Evolutionary conservation across 805 yeast genomes (phyloP), one percentile per base, ranked within the genome.

Genomic region (Ogataea minuta): DNA sequence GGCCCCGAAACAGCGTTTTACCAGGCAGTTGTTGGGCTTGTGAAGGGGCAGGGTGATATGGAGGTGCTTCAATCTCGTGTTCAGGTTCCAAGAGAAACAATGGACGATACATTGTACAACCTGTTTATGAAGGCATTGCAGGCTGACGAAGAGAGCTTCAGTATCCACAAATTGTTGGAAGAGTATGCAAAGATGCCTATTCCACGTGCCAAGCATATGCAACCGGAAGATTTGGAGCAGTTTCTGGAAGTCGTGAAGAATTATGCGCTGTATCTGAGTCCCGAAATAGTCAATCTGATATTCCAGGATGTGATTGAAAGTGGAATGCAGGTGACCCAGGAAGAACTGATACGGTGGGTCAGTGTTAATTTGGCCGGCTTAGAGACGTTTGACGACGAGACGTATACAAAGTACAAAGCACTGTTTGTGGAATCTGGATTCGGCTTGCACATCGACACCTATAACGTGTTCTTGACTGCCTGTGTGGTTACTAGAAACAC

Each of bases 261-360:
- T 3, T 43, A 50, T 17, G 24, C 39, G 14, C 39, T 44, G 19
- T 33, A 36, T 11, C 11, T 47, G n/a, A 50, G 44, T 9, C 30
- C 48, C 1, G 36, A 33, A 6, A 14, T 28, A 8, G 39, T 50
- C 11, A 31, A 36, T 16, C 35, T 43, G 8, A 42, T 54, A 20
- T 53, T 46, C 39, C 35, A 39, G 34, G 56, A 51, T 36, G 51
- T 53, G 4, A 14, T 50, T 13, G 48, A 44, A 9, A 19, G 46
- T 2, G 50, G 45, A 4, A 46, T 54, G 52, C 12, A 28, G 28
- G 31, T 54, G 17, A 54, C 57, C 3, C 37, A 48, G 10, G 42
- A 37, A 10, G 57, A 54, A 29, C 36, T 50, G 16, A 27, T 31
- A 6, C 34, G 47, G 17, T 49, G 50, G 47, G 12, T 52, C 8